Base-by-base conservation (phyloP, 2,329 filamentous ascomycete species). In the Beauveria brongniartii region DNA sequence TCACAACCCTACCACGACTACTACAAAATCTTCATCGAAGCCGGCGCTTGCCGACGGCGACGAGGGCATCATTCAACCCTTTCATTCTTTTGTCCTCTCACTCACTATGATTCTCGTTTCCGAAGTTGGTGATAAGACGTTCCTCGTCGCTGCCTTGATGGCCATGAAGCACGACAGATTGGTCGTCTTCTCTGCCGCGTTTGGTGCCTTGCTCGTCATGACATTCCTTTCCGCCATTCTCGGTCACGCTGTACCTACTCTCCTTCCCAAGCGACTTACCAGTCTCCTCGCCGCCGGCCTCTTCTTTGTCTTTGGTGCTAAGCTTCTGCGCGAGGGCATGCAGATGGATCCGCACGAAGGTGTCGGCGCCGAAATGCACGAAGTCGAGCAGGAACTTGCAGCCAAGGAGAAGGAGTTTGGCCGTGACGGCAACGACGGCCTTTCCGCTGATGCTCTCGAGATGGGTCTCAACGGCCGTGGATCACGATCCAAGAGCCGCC, bases 91-190 rank as follows among this genome's bases (percentile, higher is more conserved):
- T 69, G 71, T 96, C 14, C 86, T 97, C 37, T 96, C 94, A 18
- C 86, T 97, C 63, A 93, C 92, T 62, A 99, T 97, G 94, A 99
- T 99, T 69, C 79, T 97, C 64, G 89, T 97, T 68, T 97, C 93
- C 52, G 94, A 99, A 73, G 86, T 99, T 68, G 94, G 94, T 65
- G 94, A 99, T 83, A 99, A 99, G 78, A 99, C 94, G 0, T 99
- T 99, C 79, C 82, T 99, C 48, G 91, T 99, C 24, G 94, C 94
- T 7, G 93, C 92, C 8, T 84, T 99, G 20, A 99, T 99, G 94
- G 94, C 94, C 14, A 99, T 99, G 94, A 94, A 96, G 72, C 93
- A 99, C 69, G 89, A 94, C 64, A 88, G 94, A 57, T 79, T 96
- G 65, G 83, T 97, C 14, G 94, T 99, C 64, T 99, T 99, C 76